phyloP scores from a whole-genome alignment of 2,329 filamentous ascomycete species.

The Stachybotrys echinatus region DNA sequence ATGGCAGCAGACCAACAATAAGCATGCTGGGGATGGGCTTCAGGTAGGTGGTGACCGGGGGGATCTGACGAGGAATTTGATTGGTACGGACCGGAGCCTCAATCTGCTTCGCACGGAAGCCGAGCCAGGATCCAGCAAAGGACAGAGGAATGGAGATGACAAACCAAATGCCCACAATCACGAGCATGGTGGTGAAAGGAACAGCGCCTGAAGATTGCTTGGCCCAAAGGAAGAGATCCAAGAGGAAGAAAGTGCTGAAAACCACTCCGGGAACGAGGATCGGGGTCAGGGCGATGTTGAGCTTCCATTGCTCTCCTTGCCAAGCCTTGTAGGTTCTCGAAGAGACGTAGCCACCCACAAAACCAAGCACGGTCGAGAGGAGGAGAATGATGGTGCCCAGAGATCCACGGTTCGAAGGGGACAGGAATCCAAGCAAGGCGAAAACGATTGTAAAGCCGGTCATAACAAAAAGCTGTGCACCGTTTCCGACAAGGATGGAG shows the following conservation, averaged over 20 bases:
- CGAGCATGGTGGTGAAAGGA: slow-evolving; percentile 93
- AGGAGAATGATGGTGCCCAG: slow-evolving; percentile 90
- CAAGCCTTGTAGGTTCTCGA: slow-evolving; percentile 92
- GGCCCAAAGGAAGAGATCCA: slow-evolving; percentile 95
- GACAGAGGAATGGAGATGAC: slow-evolving; percentile 91
- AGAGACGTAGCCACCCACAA: slow-evolving; percentile 86
- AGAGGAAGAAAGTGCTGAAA: slow-evolving; percentile 83
- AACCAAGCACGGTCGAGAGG: slow-evolving; percentile 88
- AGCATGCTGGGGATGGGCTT: slow-evolving; percentile 85
- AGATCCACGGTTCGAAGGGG: slow-evolving; percentile 90
- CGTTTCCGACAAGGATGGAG: slow-evolving; percentile 85
- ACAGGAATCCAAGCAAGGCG: slow-evolving; percentile 89
- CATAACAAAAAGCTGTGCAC: slow-evolving; percentile 97
- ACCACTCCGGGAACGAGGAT: slow-evolving; percentile 80
- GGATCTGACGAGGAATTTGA: slow-evolving; percentile 96
- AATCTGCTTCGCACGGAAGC: slow-evolving; percentile 70
- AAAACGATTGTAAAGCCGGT: slow-evolving; percentile 90
- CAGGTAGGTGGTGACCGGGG: slow-evolving; percentile 76
- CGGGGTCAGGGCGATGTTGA: slow-evolving; percentile 86
- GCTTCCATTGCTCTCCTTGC: slow-evolving; percentile 88
- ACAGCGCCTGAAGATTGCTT: slow-evolving; percentile 90
- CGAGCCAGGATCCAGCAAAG: slow-evolving; percentile 85
- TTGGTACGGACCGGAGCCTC: slow-evolving; percentile 87
- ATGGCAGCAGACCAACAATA: slow-evolving; percentile 86
- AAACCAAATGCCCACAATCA: slow-evolving; percentile 93